These are phyloP conservation scores for Ophiocordyceps camponoti-saundersi DNA, from an alignment of 2,329 filamentous ascomycete genomes.

Conservation along the genomic window DNA sequence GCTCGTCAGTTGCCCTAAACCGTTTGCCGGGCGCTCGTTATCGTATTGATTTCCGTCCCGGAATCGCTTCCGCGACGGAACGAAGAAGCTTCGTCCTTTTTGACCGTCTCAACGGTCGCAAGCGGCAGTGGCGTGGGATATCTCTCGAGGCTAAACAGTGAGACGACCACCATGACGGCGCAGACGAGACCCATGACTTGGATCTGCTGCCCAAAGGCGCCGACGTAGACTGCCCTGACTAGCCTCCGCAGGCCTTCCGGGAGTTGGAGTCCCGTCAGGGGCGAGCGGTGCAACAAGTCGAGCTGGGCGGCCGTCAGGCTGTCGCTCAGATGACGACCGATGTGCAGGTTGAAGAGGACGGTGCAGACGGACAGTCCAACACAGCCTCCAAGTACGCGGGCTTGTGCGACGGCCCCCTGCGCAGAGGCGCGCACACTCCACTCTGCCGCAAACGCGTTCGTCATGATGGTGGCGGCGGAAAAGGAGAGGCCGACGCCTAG, in stretches of 20 bases:
- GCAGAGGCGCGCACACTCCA: slow-evolving; percentile 35
- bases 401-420: slow-evolving; percentile 42
- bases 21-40: slow-evolving; percentile 7
- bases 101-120: slow-evolving; percentile 8
- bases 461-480: slow-evolving; percentile 39
- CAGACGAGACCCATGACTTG: slow-evolving; percentile 27
- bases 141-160: slow-evolving; percentile 26
- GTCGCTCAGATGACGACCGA: slow-evolving; percentile 18
- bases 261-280: slow-evolving; percentile 19
- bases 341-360: slow-evolving; percentile 35
- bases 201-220: slow-evolving; percentile 27
- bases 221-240: slow-evolving; percentile 24
- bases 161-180: slow-evolving; percentile 23
- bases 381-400: slow-evolving; percentile 40
- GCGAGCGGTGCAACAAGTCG: slow-evolving; percentile 25
- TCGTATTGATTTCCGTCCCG: slow-evolving; percentile 17
- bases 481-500: slow-evolving; percentile 42
- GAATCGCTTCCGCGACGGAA: slow-evolving; percentile 18
- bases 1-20: slow-evolving; percentile 2
- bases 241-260: slow-evolving; percentile 13
- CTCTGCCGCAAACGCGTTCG: slow-evolving; percentile 30
- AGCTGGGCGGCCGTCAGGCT: slow-evolving; percentile 20
- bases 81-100: slow-evolving; percentile 12
- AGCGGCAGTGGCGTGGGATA: slow-evolving; percentile 18
- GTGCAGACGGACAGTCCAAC: slow-evolving; percentile 41